These are phyloP conservation scores for Pythium periplocum DNA, from an alignment of 352 stramenopile species.

Conservation along the genomic window DNA sequence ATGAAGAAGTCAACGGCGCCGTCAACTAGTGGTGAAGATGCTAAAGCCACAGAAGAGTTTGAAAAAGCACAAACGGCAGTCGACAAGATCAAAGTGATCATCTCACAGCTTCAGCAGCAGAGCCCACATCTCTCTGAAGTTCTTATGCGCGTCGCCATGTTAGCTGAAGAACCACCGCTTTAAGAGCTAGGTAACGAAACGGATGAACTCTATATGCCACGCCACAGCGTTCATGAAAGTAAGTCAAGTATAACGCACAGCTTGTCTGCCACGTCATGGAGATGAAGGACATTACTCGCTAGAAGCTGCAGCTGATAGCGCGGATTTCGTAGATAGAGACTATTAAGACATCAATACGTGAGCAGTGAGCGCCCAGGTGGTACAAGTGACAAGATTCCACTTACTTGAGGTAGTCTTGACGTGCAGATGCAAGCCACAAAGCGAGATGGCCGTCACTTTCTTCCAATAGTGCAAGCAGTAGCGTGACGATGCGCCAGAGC, in stretches of 20 bases:
- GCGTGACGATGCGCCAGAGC: conserved; percentile 40
- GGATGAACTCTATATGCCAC: no score
- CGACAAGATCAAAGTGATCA: conserved; percentile 53
- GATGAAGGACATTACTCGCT: conserved; percentile 18
- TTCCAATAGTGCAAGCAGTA: conserved; percentile 34
- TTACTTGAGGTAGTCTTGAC: conserved; percentile 50
- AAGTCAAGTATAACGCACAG: conserved; percentile 29
- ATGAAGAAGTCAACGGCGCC: conserved; percentile 29
- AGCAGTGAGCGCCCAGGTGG: no score
- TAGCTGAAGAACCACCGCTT: conserved; percentile 64
- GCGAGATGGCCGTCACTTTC: conserved; percentile 5
- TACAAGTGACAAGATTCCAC: conserved; percentile 1
- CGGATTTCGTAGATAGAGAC: conserved; percentile 40
- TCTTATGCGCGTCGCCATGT: conserved; percentile 68
- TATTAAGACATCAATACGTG: conserved; percentile 5
- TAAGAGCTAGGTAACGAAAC: conserved; percentile 1
- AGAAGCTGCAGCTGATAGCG: conserved; percentile 23
- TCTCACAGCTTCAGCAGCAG: conserved; percentile 50
- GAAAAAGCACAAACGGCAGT: conserved; percentile 40
- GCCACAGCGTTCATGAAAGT: conserved; percentile 2
- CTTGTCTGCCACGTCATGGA: conserved; percentile 23
- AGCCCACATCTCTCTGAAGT: conserved; percentile 82
- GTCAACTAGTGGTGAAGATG: conserved; percentile 25
- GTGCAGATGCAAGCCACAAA: conserved; percentile 17
- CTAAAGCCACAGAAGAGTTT: conserved; percentile 46